Evolutionary conservation across 2,329 filamentous ascomycete species (phyloP).

Genomic region (Lasiodiplodia gonubiensis): DNA sequence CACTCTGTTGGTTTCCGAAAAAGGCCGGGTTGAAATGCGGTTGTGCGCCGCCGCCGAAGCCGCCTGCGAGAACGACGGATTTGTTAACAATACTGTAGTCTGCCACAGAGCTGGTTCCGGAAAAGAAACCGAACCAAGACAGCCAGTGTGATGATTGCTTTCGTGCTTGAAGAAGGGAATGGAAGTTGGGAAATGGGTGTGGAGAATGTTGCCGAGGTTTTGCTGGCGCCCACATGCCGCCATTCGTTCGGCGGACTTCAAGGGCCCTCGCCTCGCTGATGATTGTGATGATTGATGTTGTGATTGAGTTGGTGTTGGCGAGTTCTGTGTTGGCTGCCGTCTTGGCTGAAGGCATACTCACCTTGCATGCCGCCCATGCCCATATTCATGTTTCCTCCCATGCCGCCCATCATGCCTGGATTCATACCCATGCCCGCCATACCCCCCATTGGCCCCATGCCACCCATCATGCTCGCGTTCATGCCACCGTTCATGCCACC

Average conservation of each 20-base stretch:
- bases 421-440: slow-evolving; percentile 53
- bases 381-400: slow-evolving; percentile 52
- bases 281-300: slow-evolving; percentile 7
- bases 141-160: neutral
- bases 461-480: slow-evolving; percentile 41
- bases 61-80: slow-evolving; percentile 42
- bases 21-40: slow-evolving; percentile 76
- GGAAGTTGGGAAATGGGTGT: neutral
- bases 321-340: slow-evolving; percentile 8
- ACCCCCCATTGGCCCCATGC: slow-evolving; percentile 49
- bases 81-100: slow-evolving; percentile 10
- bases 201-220: slow-evolving; percentile 16
- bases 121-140: neutral
- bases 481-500: slow-evolving; percentile 45
- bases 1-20: slow-evolving; percentile 60
- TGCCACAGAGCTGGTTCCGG: neutral
- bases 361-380: slow-evolving; percentile 54
- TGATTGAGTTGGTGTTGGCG: slow-evolving; percentile 16
- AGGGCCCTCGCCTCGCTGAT: neutral
- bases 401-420: slow-evolving; percentile 42
- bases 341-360: slow-evolving; percentile 20
- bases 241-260: neutral
- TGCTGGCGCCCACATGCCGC: neutral
- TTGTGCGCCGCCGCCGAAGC: slow-evolving; percentile 69
- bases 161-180: neutral